Conservation (phyloP, 1,284 basidiomycete species). For the Ganoderma leucocontextum region DNA sequence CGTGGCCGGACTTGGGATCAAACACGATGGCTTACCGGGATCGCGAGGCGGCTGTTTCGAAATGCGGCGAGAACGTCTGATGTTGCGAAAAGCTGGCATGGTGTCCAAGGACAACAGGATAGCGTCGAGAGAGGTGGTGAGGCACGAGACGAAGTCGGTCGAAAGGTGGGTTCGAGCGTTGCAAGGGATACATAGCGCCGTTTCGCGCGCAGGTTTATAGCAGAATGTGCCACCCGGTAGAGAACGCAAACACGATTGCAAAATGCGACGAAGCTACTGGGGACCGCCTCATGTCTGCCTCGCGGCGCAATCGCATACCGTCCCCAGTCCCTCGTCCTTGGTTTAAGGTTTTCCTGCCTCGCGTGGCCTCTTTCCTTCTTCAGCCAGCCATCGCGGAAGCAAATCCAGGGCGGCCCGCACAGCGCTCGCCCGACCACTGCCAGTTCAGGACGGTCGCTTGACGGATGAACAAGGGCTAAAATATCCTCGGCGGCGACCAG, state of each 20-base stretch:
- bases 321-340: conserved; percentile 2
- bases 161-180: conserved; percentile 24
- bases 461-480: neutral
- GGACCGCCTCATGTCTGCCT: conserved; percentile 30
- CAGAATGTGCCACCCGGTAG: conserved; percentile 31
- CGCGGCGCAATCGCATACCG: conserved; percentile 24
- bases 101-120: conserved; percentile 15
- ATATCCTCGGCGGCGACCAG: conserved; percentile 1
- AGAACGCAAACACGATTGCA: conserved; percentile 19
- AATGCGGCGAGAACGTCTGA: conserved; percentile 48
- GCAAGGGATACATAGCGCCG: conserved; percentile 26
- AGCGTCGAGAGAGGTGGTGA: conserved; percentile 9
- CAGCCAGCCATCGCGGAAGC: conserved; percentile 23
- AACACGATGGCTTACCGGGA: conserved; percentile 27
- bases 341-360: conserved; percentile 13
- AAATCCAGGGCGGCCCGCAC: conserved; percentile 1
- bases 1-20: conserved; percentile 8
- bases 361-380: conserved; percentile 33
- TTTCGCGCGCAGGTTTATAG: conserved; percentile 22
- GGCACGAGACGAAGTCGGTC: conserved; percentile 17
- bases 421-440: neutral
- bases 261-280: conserved; percentile 12
- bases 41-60: conserved; percentile 46
- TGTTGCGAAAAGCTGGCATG: conserved; percentile 46
- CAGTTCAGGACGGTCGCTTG: neutral